phyloP scores from a whole-genome alignment of 169 alveolate genomes.

The Eimeria maxima region DNA sequence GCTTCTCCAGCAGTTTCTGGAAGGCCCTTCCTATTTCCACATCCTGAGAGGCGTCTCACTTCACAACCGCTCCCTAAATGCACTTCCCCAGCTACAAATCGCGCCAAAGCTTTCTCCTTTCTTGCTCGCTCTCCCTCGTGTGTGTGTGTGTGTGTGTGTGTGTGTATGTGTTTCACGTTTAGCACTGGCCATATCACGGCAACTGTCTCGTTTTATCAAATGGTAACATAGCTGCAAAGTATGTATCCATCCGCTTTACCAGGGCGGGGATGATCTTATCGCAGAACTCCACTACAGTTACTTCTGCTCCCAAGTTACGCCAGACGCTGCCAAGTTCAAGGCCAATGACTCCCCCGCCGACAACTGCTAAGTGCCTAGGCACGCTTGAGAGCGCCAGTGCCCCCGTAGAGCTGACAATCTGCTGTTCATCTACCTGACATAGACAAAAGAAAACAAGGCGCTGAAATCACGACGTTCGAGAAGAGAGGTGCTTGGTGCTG shows the following conservation, averaged over 20 bases:
- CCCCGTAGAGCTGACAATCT: slow-evolving; percentile 87
- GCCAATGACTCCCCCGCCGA: slow-evolving; percentile 99
- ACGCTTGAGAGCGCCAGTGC: slow-evolving; percentile 86
- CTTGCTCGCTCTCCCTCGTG: neutral
- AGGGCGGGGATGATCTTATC: slow-evolving; percentile 84
- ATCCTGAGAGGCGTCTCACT: slow-evolving; percentile 77
- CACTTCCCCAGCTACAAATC: neutral
- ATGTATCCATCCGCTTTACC: neutral
- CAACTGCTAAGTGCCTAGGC: slow-evolving; percentile 95
- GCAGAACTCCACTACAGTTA: slow-evolving; percentile 90
- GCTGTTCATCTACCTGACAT: slow-evolving; percentile 90
- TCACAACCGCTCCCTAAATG: neutral
- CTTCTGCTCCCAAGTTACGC: slow-evolving; percentile 96
- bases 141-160: neutral
- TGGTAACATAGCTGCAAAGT: neutral
- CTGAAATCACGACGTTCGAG: neutral
- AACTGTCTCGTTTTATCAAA: neutral
- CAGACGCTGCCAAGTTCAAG: slow-evolving; percentile 98
- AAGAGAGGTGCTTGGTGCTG: neutral
- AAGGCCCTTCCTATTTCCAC: slow-evolving; percentile 92
- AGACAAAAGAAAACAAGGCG: neutral
- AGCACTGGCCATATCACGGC: neutral
- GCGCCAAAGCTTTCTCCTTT: neutral
- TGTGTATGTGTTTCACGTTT: neutral
- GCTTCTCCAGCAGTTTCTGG: slow-evolving; percentile 90